Base-by-base conservation (phyloP, 176 grass and related monocot genomes). In the Musa schizocarpa region DNA sequence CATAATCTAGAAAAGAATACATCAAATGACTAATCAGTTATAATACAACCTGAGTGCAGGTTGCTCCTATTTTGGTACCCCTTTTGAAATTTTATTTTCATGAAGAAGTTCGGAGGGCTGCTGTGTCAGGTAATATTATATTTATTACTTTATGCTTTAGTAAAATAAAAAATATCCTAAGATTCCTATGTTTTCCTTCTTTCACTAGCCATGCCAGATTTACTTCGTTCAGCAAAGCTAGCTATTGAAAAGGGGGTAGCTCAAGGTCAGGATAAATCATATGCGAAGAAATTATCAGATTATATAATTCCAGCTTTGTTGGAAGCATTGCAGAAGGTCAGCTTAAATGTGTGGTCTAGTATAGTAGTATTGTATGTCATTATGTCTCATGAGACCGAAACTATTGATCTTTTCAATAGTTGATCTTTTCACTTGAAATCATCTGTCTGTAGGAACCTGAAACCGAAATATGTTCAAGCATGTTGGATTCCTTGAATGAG, bases 61-160 rank as follows among this genome's bases (percentile, higher is more conserved):
- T 99, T 81, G 96, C 96, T 82, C 91, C 88, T 71, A 99, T 91
- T 22, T 81, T 99, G 70, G 96, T 99, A 1, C 96, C 96, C 79
- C 81, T 99, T 48, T 85, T 99, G 52, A 99, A 99, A 77, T 99
- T 99, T 54, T 99, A 95, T 81, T 99, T 99, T 19, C 96, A 99
- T 50, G 96, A 99, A 78, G 96, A 99, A 94, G 96, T 99, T 10
- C 87, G 96, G 78, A 95, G 86, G 74, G 96, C 96, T 86, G 91
- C 96, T 72, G 96, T 99, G 82, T 80, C 96, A 69, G 90, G 96
- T 99, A 88, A 13, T 71, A 78, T 54, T 75, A 0, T 69, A 65
- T 43, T 76, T 64, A 50, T 52, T 20, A 77, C 77, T 9, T 76
- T 7, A 19, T 76, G 68, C 5, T 23, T 12, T 59, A 61, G 63